Conservation (phyloP, 148 eudicot species). For the Nepenthes gracilis region DNA sequence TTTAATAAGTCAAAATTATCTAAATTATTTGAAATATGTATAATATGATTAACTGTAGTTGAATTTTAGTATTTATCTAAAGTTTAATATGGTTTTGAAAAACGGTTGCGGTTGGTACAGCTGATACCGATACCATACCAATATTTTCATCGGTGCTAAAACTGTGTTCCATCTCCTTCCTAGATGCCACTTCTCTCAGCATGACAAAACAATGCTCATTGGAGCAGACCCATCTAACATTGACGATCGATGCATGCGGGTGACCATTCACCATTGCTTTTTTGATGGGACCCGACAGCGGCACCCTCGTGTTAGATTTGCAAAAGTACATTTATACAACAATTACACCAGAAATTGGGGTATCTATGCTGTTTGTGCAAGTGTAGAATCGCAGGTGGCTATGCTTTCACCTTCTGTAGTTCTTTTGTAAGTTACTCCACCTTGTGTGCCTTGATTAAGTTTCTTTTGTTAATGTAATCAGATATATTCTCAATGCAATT, state of each 20-base stretch:
- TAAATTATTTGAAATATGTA: no score
- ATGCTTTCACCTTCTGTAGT: neutral
- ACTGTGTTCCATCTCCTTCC: no score
- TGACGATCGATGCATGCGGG: conserved; percentile 66
- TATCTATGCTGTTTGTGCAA: conserved; percentile 87
- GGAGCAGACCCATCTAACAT: conserved; percentile 76
- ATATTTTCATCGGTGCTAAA: neutral
- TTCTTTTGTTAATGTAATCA: conserved; percentile 10
- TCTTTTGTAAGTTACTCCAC: neutral
- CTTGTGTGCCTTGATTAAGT: neutral
- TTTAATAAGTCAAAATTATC: no score
- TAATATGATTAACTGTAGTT: no score
- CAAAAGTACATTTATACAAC: conserved; percentile 85
- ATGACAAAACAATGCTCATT: conserved; percentile 84
- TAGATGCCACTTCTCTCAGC: conserved; percentile 71
- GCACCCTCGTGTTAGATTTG: conserved; percentile 85
- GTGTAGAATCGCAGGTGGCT: conserved; percentile 88
- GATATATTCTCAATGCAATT: conserved; percentile 89
- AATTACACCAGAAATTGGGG: conserved; percentile 92
- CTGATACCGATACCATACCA: no score
- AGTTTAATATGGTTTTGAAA: no score
- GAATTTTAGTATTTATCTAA: no score
- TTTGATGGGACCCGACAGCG: conserved; percentile 88
- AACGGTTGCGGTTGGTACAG: no score
- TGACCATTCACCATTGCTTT: conserved; percentile 87